Evolutionary conservation across 768 basidiomycete genomes (phyloP).

Genomic region (Boletus vermiculosoides): DNA sequence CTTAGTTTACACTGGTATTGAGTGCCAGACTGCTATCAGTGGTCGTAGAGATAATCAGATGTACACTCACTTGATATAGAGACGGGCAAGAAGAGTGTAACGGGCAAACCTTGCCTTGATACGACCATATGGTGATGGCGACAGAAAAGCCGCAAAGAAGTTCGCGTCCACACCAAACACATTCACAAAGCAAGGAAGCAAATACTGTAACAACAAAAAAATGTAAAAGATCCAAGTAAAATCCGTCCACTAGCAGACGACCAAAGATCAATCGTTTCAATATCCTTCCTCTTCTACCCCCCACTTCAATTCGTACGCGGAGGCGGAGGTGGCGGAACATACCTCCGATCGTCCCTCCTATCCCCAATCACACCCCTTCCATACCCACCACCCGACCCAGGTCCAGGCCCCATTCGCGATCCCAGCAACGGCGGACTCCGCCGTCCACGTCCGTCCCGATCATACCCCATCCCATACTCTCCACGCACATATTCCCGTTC

Average conservation of each 20-base stretch:
- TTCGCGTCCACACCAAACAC: too few relatives aligned
- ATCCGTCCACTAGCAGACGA: background rate
- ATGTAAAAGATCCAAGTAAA: background rate
- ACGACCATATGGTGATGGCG: too few relatives aligned
- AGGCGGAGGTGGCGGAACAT: conserved; percentile 31
- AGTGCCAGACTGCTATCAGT: too few relatives aligned
- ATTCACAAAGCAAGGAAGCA: too few relatives aligned
- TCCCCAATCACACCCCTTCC: conserved; percentile 21
- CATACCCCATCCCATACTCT: conserved; percentile 36
- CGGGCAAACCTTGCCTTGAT: too few relatives aligned
- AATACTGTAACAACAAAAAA: background rate
- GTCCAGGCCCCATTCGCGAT: conserved; percentile 13
- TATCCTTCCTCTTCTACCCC: background rate
- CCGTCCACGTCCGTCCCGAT: conserved; percentile 31
- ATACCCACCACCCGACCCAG: conserved; percentile 18
- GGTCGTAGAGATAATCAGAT: too few relatives aligned
- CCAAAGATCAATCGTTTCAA: background rate
- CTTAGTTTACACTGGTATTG: too few relatives aligned
- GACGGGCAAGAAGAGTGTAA: too few relatives aligned
- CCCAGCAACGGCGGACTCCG: conserved; percentile 29
- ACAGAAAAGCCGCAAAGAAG: too few relatives aligned
- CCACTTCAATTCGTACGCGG: conserved; percentile 12
- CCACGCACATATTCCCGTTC: conserved; percentile 38
- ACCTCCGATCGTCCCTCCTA: conserved; percentile 38
- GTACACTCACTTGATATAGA: too few relatives aligned